A percentile compares a stretch with the other conserved stretches of the same genome.
These are phyloP conservation scores for Botryotinia convoluta DNA, from an alignment of 2,329 filamentous ascomycete genomes.

Conservation along the genomic window DNA sequence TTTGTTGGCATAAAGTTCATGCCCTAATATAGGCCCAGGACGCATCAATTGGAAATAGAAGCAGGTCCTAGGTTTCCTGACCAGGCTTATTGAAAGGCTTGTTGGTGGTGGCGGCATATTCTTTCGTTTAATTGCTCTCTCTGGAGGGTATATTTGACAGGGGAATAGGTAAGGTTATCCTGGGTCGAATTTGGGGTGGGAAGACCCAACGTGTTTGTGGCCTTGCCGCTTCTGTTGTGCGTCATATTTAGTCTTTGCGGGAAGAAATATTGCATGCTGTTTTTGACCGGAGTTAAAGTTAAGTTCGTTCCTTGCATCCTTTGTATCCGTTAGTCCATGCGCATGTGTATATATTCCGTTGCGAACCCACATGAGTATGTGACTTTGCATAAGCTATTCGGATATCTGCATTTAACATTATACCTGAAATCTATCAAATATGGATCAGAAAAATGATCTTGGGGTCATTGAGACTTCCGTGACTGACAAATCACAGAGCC, in stretches of 20 bases:
- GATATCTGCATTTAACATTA: neutral
- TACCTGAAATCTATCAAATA: neutral
- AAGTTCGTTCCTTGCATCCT: neutral
- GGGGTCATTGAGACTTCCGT: neutral
- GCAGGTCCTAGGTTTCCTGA: neutral
- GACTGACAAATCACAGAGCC: slow-evolving; percentile 1
- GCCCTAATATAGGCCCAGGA: neutral
- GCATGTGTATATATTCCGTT: neutral
- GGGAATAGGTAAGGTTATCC: neutral
- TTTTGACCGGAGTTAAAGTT: neutral
- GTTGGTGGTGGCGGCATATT: neutral
- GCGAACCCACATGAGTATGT: slow-evolving; percentile 15
- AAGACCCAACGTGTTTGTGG: neutral
- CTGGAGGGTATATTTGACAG: neutral
- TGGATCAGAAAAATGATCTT: slow-evolving; percentile 6
- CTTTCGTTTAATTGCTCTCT: neutral
- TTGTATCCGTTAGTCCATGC: neutral
- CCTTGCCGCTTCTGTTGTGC: slow-evolving; percentile 3
- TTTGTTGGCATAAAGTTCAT: neutral
- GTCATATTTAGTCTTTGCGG: neutral
- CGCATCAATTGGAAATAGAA: neutral
- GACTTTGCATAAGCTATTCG: neutral
- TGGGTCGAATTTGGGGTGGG: neutral
- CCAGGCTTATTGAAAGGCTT: neutral
- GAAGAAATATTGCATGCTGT: neutral